Evolutionary conservation across 192 early-diverging fungal genomes (phyloP).

Genomic region (Rhizophagus sp.): DNA sequence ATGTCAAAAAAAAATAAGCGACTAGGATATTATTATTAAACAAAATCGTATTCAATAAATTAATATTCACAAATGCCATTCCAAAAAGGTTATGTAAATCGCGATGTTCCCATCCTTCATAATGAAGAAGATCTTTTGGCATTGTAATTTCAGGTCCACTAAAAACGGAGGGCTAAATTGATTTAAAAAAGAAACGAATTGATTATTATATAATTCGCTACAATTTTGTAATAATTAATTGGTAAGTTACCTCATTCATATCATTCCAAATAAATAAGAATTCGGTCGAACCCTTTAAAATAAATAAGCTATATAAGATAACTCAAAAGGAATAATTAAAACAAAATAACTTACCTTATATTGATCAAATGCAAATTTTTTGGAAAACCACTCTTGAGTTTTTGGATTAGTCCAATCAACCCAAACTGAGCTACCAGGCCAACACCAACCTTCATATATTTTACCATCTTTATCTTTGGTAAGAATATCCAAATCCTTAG

Average conservation of each 20-base stretch:
- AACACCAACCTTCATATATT: constrained; percentile 97
- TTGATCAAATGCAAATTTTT: constrained; percentile 72
- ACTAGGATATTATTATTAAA: not conserved
- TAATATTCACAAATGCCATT: constrained; percentile 64
- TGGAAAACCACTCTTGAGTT: constrained; percentile 78
- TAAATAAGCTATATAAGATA: not conserved
- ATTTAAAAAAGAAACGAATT: constrained; percentile 29
- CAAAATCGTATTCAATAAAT: not conserved
- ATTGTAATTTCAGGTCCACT: constrained; percentile 97
- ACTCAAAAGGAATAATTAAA: not conserved
- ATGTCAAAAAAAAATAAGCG: not conserved
- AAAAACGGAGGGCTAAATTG: constrained; percentile 79
- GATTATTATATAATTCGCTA: not conserved
- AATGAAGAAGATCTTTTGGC: constrained; percentile 90
- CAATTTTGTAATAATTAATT: not conserved
- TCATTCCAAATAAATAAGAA: constrained; percentile 96
- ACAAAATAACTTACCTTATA: constrained; percentile 48
- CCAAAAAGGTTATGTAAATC: constrained; percentile 96
- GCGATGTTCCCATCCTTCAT: constrained; percentile 89
- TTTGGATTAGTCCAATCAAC: constrained; percentile 85
- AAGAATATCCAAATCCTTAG: constrained; percentile 69
- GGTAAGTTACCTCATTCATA: constrained; percentile 84
- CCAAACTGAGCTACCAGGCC: constrained; percentile 94
- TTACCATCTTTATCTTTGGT: constrained; percentile 72
- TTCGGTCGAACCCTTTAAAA: constrained; percentile 64